Conservation (phyloP, 441 rosid genomes). For the Melastoma candidum region DNA sequence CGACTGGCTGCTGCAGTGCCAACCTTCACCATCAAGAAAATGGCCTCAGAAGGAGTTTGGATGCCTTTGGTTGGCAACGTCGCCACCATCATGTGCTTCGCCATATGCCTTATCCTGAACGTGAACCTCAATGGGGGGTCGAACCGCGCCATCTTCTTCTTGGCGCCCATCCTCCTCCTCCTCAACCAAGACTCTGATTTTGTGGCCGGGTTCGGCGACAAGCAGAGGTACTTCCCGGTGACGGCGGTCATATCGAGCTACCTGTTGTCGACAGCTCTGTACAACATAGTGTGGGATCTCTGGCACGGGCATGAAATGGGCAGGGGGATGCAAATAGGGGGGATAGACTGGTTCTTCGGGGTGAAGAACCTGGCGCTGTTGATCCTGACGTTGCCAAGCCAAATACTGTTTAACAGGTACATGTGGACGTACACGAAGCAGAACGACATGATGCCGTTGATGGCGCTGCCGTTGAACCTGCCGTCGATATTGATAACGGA, state of each 20-base stretch:
- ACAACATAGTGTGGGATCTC: slow-evolving; percentile 73
- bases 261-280: slow-evolving; percentile 57
- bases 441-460: slow-evolving; percentile 51
- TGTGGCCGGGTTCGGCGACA: slow-evolving; percentile 93
- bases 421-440: slow-evolving; percentile 83
- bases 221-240: slow-evolving; percentile 97
- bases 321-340: slow-evolving; percentile 89
- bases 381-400: slow-evolving; percentile 86
- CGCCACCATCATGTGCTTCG: slow-evolving; percentile 90
- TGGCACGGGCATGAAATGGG: slow-evolving; percentile 79
- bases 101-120: slow-evolving; percentile 86
- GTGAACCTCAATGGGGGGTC: slow-evolving; percentile 87
- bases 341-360: slow-evolving; percentile 89
- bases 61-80: slow-evolving; percentile 97
- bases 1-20: slow-evolving; percentile 66
- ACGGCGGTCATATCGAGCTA: slow-evolving; percentile 62
- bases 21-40: slow-evolving; percentile 75
- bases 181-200: slow-evolving; percentile 97
- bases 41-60: slow-evolving; percentile 97
- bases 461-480: slow-evolving; percentile 80
- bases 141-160: slow-evolving; percentile 86
- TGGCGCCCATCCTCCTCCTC: slow-evolving; percentile 88
- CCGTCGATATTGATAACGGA: slow-evolving; percentile 81
- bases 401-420: slow-evolving; percentile 79
- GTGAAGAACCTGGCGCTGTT: slow-evolving; percentile 84